These are phyloP conservation scores for Haplosporangium gracile DNA, from an alignment of 192 early-diverging fungal species.

Conservation along the genomic window DNA sequence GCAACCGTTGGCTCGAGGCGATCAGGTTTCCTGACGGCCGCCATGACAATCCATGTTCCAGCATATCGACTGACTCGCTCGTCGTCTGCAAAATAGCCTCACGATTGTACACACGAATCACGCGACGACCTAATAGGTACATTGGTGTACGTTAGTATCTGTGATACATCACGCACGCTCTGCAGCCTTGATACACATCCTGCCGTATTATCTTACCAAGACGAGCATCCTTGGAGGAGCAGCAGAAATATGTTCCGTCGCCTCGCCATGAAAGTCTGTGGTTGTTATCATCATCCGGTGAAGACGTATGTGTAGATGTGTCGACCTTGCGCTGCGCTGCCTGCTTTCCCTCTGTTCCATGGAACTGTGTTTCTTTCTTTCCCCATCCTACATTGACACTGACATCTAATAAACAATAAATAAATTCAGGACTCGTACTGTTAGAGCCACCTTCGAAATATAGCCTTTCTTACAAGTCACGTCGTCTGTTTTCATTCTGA, in stretches of 20 bases:
- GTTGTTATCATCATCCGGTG: constrained; percentile 75
- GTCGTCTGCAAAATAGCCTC: constrained; percentile 88
- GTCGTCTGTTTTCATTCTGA: neutral
- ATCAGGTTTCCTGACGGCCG: constrained; percentile 89
- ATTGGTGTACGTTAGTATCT: constrained; percentile 1
- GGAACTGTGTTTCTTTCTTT: constrained; percentile 96
- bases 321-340: constrained; percentile 70
- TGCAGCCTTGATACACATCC: neutral
- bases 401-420: constrained; percentile 56
- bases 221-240: constrained; percentile 74
- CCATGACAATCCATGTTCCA: constrained; percentile 89
- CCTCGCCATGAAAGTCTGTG: constrained; percentile 92
- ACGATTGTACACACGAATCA: constrained; percentile 86
- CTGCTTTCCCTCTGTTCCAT: constrained; percentile 88
- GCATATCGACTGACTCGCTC: constrained; percentile 79
- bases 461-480: neutral
- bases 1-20: constrained; percentile 80
- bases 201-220: constrained; percentile 38
- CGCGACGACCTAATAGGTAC: constrained; percentile 63
- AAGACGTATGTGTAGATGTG: constrained; percentile 56
- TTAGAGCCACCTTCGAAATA: neutral
- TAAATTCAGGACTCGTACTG: neutral
- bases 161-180: neutral
- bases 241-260: constrained; percentile 87
- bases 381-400: constrained; percentile 96